phyloP scores from a whole-genome alignment of 768 basidiomycete genomes.

The Fistulinella prunicolor region DNA sequence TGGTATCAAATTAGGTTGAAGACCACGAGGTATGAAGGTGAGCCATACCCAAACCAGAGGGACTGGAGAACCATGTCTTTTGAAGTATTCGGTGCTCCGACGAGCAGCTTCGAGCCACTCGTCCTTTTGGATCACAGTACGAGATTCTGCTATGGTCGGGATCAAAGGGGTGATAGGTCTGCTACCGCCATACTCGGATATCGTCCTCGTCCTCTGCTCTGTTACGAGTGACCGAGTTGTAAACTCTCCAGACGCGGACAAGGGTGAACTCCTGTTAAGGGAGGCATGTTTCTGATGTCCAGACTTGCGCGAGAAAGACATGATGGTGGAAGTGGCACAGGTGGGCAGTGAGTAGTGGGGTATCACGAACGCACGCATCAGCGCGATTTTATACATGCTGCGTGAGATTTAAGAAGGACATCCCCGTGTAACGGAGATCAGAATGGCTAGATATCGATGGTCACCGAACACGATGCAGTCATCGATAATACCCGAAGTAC shows the following conservation, averaged over 20 bases:
- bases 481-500: constrained; percentile 6
- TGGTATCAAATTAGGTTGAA: background rate
- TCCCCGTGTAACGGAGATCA: constrained; percentile 4
- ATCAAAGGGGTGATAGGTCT: constrained; percentile 21
- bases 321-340: constrained; percentile 2
- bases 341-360: background rate
- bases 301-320: constrained; percentile 19
- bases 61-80: constrained; percentile 25
- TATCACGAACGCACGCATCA: background rate
- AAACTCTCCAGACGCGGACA: constrained; percentile 14
- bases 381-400: constrained; percentile 15
- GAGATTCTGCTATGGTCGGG: constrained; percentile 9
- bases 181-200: constrained; percentile 14
- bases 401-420: background rate
- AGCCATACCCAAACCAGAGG: constrained; percentile 32
- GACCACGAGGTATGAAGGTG: background rate
- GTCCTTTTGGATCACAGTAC: constrained; percentile 22
- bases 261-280: constrained; percentile 9
- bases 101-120: constrained; percentile 30
- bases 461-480: constrained; percentile 17
- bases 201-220: constrained; percentile 16
- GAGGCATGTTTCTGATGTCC: constrained; percentile 6
- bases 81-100: constrained; percentile 30
- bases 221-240: background rate
- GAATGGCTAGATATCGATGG: constrained; percentile 3